Evolutionary conservation across 2,329 filamentous ascomycete species (phyloP).

Genomic region (Phoma sp.): DNA sequence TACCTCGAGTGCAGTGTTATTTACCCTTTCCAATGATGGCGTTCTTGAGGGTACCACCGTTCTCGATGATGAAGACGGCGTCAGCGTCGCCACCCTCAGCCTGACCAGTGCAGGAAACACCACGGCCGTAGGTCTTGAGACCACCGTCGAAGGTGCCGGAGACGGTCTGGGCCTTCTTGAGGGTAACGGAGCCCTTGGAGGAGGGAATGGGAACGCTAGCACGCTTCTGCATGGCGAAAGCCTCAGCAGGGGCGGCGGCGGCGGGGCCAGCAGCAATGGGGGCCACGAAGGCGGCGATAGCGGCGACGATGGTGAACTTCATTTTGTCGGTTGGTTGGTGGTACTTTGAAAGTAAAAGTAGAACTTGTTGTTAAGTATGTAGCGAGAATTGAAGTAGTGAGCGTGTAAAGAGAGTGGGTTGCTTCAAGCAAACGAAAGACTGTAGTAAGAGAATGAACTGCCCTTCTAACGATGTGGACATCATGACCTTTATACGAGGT

Average conservation of each 20-base stretch:
- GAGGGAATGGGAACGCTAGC: slow-evolving; percentile 40
- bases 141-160: slow-evolving; percentile 43
- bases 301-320: slow-evolving; percentile 41
- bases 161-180: slow-evolving; percentile 31
- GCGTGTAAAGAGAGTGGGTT: slow-evolving; percentile 27
- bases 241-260: slow-evolving; percentile 27
- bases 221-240: slow-evolving; percentile 40
- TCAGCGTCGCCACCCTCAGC: slow-evolving; percentile 55
- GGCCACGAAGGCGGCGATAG: slow-evolving; percentile 38
- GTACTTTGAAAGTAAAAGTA: slow-evolving; percentile 23
- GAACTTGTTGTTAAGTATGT: slow-evolving; percentile 26
- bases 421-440: slow-evolving; percentile 36
- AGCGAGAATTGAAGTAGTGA: slow-evolving; percentile 28
- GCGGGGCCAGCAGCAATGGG: slow-evolving; percentile 40
- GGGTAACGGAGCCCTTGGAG: slow-evolving; percentile 44
- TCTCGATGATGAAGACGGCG: slow-evolving; percentile 62
- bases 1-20: slow-evolving; percentile 22
- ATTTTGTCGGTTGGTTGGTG: slow-evolving; percentile 36
- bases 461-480: slow-evolving; percentile 1
- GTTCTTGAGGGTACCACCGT: slow-evolving; percentile 61
- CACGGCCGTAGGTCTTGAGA: slow-evolving; percentile 46
- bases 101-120: slow-evolving; percentile 51
- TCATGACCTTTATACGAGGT: slow-evolving; percentile 10
- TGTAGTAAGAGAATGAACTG: slow-evolving; percentile 22
- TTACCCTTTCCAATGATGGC: slow-evolving; percentile 60